Evolutionary conservation across 768 basidiomycete species (phyloP), one percentile per base, ranked within the genome.

Genomic region (Lentinus brumalis): DNA sequence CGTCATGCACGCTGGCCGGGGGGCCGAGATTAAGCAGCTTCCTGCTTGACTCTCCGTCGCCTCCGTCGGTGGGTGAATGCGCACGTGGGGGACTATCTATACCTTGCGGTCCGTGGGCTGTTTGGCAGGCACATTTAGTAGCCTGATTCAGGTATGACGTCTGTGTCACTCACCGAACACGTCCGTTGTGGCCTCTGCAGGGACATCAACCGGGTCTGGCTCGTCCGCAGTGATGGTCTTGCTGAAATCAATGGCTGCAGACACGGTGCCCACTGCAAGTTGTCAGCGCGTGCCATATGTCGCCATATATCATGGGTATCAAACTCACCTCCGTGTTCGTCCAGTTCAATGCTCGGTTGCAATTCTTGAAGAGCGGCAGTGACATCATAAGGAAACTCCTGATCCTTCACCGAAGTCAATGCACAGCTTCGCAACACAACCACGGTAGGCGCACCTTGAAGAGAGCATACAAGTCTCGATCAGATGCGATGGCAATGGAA

Each of bases 391-490:
- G 18, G 42, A 44, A 15, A 44, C 14, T 18, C 15, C n/a, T 31
- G 18, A 16, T 56, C 35, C 46, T 56, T 31, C 18, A 8, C 1
- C 4, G 32, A 18, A 5, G 16, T 47, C 16, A 38, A 15, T 26
- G 5, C 5, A 18, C 16, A 42, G 10, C 2, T 10, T 1, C 12
- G n/a, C 10, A 15, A 7, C 16, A 46, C 8, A 4, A 32, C 12
- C 16, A 21, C 21, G 7, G 1, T 18, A 29, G 11, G 26, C 60
- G 2, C 14, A 57, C 61, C 39, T 49, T 47, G 26, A 53, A 62
- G 5, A 62, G 21, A 12, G 56, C 46, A 29, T 57, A 57, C 1
- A 62, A 39, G n/a, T 62, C 61, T 6, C 39, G 45, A 29, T 62
- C 61, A 3, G 51, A 57, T 5, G 56, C 56, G n/a, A 62, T 54